phyloP scores from a whole-genome alignment of 768 basidiomycete genomes.

The Phanerodontia chrysosporium region DNA sequence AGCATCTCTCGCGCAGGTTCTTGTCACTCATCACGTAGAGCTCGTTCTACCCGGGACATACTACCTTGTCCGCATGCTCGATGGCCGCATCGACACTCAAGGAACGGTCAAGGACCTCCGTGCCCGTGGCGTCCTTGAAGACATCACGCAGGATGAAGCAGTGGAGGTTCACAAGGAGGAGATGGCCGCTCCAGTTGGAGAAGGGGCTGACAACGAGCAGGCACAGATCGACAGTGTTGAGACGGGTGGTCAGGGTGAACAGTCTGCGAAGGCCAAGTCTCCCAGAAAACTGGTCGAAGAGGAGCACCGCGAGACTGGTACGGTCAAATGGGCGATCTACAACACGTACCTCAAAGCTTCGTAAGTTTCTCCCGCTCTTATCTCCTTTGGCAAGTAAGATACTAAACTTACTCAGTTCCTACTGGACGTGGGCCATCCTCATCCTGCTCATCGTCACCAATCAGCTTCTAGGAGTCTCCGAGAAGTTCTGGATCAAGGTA shows the following conservation, averaged over 20 bases:
- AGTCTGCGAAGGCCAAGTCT: conserved; percentile 43
- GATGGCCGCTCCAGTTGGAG: conserved; percentile 16
- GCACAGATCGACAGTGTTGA: conserved; percentile 28
- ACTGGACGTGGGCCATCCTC: conserved; percentile 62
- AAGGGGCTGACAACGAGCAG: conserved; percentile 12
- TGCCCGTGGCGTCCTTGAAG: conserved; percentile 54
- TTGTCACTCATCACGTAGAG: conserved; percentile 84
- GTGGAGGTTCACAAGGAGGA: conserved; percentile 47
- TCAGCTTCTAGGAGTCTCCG: conserved; percentile 48
- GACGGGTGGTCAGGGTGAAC: conserved; percentile 19
- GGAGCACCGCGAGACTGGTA: conserved; percentile 75
- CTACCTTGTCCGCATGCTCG: conserved; percentile 75
- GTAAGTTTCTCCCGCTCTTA: conserved; percentile 35
- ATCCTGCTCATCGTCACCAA: conserved; percentile 42
- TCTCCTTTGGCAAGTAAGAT: background rate
- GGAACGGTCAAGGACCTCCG: conserved; percentile 66
- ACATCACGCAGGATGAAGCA: conserved; percentile 50
- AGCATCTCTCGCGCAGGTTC: conserved; percentile 44
- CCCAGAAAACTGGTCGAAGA: conserved; percentile 75
- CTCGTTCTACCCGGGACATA: conserved; percentile 70
- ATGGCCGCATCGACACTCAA: conserved; percentile 75
- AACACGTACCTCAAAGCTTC: conserved; percentile 66
- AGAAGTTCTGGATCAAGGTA: conserved; percentile 78
- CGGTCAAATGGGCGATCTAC: conserved; percentile 73
- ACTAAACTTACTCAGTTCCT: conserved; percentile 40